These are phyloP conservation scores for Taiozyma sp. DNA, from an alignment of 1,139 yeast genomes.

Conservation along the genomic window DNA sequence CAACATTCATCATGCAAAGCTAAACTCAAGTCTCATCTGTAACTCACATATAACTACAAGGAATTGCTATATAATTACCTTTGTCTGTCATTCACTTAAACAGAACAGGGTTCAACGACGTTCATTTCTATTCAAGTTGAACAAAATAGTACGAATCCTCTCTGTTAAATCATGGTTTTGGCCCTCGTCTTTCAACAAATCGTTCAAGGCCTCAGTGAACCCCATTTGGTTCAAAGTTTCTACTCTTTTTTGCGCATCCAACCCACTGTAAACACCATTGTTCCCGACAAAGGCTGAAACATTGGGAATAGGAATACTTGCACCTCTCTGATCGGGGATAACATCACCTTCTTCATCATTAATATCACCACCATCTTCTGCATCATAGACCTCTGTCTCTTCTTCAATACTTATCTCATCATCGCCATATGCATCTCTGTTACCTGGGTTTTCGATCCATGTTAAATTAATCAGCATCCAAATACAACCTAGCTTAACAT, in stretches of 20 bases:
- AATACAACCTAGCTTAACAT: constrained; percentile 46
- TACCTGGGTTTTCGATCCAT: constrained; percentile 37
- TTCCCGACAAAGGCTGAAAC: not conserved
- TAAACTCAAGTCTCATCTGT: too few relatives aligned
- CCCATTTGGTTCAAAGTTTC: constrained; percentile 14
- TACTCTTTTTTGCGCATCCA: constrained; percentile 8
- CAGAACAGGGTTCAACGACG: not conserved
- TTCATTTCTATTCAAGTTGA: constrained; percentile 13
- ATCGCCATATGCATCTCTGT: constrained; percentile 22
- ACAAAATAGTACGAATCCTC: constrained; percentile 41
- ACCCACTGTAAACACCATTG: not conserved
- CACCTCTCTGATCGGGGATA: constrained; percentile 17
- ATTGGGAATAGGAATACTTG: constrained; percentile 3
- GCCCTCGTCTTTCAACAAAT: constrained; percentile 26
- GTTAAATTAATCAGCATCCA: constrained; percentile 58
- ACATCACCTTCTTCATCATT: constrained; percentile 19
- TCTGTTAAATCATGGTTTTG: constrained; percentile 39
- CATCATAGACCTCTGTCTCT: constrained; percentile 7
- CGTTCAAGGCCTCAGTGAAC: constrained; percentile 23
- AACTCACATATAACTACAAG: too few relatives aligned
- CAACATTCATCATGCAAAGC: too few relatives aligned
- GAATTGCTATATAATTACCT: not conserved
- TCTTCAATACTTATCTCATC: constrained; percentile 7
- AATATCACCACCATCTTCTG: constrained; percentile 4
- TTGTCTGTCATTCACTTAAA: too few relatives aligned